These are phyloP conservation scores for Verticillium dahliae DNA, from an alignment of 2,329 filamentous ascomycete genomes.

Conservation along the genomic window DNA sequence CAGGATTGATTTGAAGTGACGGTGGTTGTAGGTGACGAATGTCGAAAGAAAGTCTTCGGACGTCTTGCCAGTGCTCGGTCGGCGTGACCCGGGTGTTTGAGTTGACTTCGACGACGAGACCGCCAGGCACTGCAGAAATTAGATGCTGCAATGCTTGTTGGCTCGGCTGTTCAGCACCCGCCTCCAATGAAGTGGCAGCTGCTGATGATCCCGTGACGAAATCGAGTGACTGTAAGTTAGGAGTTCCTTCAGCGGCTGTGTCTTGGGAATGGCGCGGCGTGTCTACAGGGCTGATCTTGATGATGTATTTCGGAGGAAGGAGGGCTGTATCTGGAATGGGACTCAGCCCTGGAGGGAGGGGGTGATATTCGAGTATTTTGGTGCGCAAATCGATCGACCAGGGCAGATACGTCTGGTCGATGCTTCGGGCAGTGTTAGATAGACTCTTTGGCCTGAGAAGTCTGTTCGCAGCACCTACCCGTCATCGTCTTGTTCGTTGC, in stretches of 20 bases:
- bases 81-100: constrained; percentile 73
- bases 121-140: constrained; percentile 26
- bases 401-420: constrained; percentile 73
- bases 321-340: constrained; percentile 70
- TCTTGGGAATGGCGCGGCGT: not conserved
- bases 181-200: not conserved
- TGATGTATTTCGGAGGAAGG: constrained; percentile 67
- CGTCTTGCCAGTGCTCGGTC: constrained; percentile 81
- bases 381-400: constrained; percentile 67
- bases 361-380: constrained; percentile 59
- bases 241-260: not conserved
- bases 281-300: constrained; percentile 19
- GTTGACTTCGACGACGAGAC: constrained; percentile 50
- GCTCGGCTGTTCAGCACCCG: not conserved
- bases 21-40: constrained; percentile 20
- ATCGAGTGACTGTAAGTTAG: too few relatives aligned
- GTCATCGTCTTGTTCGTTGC: constrained; percentile 88
- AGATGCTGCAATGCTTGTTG: not conserved
- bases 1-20: constrained; percentile 43
- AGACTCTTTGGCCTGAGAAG: not conserved
- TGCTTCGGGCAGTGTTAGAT: constrained; percentile 35
- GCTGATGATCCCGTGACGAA: not conserved
- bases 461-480: constrained; percentile 51
- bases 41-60: constrained; percentile 67
- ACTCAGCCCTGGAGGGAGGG: constrained; percentile 57